Percentiles rank a stretch among this genome's conserved stretches.
Conservation (phyloP, 176 grass and related monocot species). For the Aegilops tauschii region DNA sequence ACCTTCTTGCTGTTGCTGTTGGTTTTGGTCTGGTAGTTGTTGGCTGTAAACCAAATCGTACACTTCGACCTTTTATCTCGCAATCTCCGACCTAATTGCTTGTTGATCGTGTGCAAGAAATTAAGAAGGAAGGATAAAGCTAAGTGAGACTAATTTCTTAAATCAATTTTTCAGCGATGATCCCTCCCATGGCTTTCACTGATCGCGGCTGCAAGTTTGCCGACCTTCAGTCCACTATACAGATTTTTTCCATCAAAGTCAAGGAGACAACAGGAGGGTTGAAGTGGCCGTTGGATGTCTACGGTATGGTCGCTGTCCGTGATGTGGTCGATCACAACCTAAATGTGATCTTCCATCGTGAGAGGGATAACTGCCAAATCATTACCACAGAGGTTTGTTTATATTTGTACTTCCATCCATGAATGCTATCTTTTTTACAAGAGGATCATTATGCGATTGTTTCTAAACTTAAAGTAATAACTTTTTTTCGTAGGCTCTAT, state of each 20-base stretch:
- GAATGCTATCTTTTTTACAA: too few relatives aligned
- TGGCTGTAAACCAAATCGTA: too few relatives aligned
- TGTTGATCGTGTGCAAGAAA: neutral
- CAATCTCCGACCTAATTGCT: neutral
- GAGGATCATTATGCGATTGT: too few relatives aligned
- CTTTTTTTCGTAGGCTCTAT: too few relatives aligned
- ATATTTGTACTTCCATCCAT: neutral
- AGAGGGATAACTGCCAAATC: neutral
- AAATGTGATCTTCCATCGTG: neutral
- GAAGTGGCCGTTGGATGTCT: neutral
- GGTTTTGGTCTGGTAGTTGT: too few relatives aligned
- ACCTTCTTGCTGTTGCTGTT: too few relatives aligned
- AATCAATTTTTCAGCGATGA: neutral
- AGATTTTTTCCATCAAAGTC: neutral
- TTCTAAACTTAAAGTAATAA: too few relatives aligned
- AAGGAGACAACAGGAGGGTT: neutral
- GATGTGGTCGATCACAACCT: neutral
- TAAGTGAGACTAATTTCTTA: too few relatives aligned
- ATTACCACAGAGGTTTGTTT: neutral
- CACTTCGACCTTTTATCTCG: too few relatives aligned
- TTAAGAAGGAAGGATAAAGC: too few relatives aligned
- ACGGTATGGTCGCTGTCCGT: neutral
- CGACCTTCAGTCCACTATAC: neutral
- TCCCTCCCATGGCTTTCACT: neutral
- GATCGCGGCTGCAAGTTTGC: neutral